Evolutionary conservation across 163 green algal species (phyloP).

Genomic region (Coccomyxa subellipsoidea): DNA sequence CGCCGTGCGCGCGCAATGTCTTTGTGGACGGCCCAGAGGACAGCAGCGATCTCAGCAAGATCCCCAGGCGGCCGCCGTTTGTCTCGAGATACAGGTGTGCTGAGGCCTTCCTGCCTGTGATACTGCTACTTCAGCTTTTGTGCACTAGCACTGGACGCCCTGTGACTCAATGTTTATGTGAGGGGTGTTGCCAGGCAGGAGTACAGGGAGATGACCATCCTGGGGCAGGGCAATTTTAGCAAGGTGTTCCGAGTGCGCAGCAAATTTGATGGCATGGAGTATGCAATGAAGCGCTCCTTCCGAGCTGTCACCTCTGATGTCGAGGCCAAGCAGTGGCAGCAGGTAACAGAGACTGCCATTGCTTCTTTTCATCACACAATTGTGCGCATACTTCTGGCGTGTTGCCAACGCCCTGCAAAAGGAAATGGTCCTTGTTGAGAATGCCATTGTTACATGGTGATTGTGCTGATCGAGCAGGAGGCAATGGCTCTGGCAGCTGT

Average conservation of each 20-base stretch:
- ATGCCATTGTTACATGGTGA: not conserved
- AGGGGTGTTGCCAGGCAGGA: constrained; percentile 43
- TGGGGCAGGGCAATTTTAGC: constrained; percentile 81
- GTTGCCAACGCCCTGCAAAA: not conserved
- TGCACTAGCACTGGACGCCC: not conserved
- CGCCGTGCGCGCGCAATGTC: constrained; percentile 48
- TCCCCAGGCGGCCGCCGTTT: constrained; percentile 8
- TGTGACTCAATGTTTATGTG: not conserved
- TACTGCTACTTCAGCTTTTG: too few species aligned
- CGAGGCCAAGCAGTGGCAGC: constrained; percentile 53
- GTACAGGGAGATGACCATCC: constrained; percentile 65
- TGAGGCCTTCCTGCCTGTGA: too few species aligned
- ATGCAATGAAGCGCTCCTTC: constrained; percentile 76
- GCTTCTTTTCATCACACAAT: not conserved
- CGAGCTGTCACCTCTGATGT: constrained; percentile 41
- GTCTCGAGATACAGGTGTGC: constrained; percentile 36
- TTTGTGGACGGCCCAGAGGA: constrained; percentile 37
- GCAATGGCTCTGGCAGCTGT: constrained; percentile 69
- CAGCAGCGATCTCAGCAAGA: not conserved
- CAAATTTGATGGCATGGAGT: constrained; percentile 71
- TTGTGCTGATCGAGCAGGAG: constrained; percentile 53
- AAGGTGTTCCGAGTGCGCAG: constrained; percentile 66
- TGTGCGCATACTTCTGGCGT: too few species aligned
- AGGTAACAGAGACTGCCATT: constrained; percentile 26
- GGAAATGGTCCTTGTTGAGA: not conserved